Conservation (phyloP, 495 filamentous ascomycete species). For the Penicillium canariense region DNA sequence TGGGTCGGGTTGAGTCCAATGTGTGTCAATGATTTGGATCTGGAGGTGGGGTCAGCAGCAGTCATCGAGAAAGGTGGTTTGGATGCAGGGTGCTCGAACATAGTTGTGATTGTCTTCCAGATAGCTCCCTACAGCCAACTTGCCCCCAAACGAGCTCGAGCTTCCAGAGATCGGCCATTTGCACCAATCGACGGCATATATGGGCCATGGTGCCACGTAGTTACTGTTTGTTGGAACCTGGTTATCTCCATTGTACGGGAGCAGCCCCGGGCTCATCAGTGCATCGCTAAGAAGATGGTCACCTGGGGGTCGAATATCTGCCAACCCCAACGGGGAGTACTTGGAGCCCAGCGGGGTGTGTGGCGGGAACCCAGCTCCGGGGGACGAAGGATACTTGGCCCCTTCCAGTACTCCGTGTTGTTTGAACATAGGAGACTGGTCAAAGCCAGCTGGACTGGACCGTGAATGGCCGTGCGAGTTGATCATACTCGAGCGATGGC, state of each 20-base stretch:
- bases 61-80: background rate
- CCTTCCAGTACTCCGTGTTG: conserved; percentile 66
- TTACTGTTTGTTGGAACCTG: conserved; percentile 70
- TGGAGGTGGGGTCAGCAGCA: conserved; percentile 35
- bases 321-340: conserved; percentile 85
- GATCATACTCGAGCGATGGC: conserved; percentile 63
- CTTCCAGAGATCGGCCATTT: conserved; percentile 85
- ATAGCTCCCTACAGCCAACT: conserved; percentile 93
- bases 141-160: conserved; percentile 69
- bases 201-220: conserved; percentile 91
- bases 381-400: conserved; percentile 66
- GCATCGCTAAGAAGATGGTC: conserved; percentile 74
- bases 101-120: conserved; percentile 97
- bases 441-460: conserved; percentile 79
- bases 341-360: conserved; percentile 71
- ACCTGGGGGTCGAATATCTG: conserved; percentile 79
- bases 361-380: conserved; percentile 60
- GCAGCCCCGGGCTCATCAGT: conserved; percentile 38
- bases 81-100: conserved; percentile 48
- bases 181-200: conserved; percentile 98
- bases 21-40: conserved; percentile 97
- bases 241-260: conserved; percentile 45
- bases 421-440: conserved; percentile 62
- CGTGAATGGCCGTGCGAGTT: conserved; percentile 72
- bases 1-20: conserved; percentile 64